phyloP scores from a whole-genome alignment of 2,329 filamentous ascomycete species.

The Phyllosticta paracitricarpa region DNA sequence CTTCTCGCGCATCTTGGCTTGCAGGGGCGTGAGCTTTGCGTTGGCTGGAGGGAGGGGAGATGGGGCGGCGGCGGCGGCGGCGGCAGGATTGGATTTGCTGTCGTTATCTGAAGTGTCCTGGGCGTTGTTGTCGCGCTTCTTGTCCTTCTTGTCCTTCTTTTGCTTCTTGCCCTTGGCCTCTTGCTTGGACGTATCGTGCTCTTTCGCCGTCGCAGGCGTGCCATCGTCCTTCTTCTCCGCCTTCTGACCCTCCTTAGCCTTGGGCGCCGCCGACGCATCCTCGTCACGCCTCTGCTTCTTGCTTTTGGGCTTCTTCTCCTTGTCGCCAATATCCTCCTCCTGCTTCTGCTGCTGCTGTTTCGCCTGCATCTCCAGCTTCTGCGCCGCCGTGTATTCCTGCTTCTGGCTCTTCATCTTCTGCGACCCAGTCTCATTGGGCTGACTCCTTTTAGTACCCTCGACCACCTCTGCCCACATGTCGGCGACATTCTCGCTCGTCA shows the following conservation, averaged over 20 bases:
- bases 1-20: constrained; percentile 90
- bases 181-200: not conserved
- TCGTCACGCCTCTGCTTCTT: constrained; percentile 13
- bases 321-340: not conserved
- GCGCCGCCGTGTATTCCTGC: constrained; percentile 21
- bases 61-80: constrained; percentile 20
- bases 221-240: constrained; percentile 12
- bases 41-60: constrained; percentile 24
- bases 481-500: constrained; percentile 62
- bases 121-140: constrained; percentile 14
- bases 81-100: constrained; percentile 24
- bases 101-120: constrained; percentile 17
- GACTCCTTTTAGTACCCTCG: constrained; percentile 49
- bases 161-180: constrained; percentile 16
- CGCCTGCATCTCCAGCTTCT: constrained; percentile 21
- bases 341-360: constrained; percentile 18
- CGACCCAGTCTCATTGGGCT: constrained; percentile 20
- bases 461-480: constrained; percentile 73
- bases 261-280: constrained; percentile 7
- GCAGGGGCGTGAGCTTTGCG: constrained; percentile 75
- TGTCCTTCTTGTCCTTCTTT: constrained; percentile 26
- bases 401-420: constrained; percentile 10
- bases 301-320: constrained; percentile 14
- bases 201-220: not conserved
- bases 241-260: constrained; percentile 12